A percentile compares a stretch with the other conserved stretches of the same genome.
phyloP scores from a whole-genome alignment of 148 eudicot species.

The Drosera capensis region DNA sequence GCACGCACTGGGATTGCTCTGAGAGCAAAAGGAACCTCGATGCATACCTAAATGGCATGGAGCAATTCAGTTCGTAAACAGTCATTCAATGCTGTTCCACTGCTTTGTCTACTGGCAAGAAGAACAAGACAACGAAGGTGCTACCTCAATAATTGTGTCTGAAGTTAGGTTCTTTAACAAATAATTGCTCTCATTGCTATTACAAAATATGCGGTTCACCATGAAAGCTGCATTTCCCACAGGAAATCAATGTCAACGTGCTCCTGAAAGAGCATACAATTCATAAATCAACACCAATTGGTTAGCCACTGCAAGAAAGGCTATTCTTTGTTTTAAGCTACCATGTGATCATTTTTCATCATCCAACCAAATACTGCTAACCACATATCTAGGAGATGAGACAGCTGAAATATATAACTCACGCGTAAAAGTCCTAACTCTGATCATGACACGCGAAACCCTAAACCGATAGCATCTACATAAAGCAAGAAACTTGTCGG shows the following conservation, averaged over 20 bases:
- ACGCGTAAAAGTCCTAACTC: no score
- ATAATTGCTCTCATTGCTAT: conserved; percentile 17
- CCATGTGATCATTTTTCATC: no score
- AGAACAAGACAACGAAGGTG: not conserved
- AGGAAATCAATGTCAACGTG: conserved; percentile 67
- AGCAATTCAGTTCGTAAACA: conserved; percentile 1
- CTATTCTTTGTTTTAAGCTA: no score
- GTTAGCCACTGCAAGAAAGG: no score
- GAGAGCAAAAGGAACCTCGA: conserved; percentile 78
- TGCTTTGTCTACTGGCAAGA: not conserved
- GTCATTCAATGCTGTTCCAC: not conserved
- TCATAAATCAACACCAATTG: conserved; percentile 32
- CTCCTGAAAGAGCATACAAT: conserved; percentile 55
- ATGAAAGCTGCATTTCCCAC: conserved; percentile 94
- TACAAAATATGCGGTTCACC: conserved; percentile 60
- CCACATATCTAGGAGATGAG: no score
- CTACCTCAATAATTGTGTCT: conserved; percentile 67
- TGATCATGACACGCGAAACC: no score
- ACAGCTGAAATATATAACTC: no score
- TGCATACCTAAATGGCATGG: conserved; percentile 48
- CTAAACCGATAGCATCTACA: no score
- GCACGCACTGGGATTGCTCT: conserved; percentile 56
- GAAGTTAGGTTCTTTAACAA: conserved; percentile 49
- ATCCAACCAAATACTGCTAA: no score
- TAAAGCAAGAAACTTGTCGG: no score